Base-by-base conservation (phyloP, 768 basidiomycete species). In the Pisolithus sp. region DNA sequence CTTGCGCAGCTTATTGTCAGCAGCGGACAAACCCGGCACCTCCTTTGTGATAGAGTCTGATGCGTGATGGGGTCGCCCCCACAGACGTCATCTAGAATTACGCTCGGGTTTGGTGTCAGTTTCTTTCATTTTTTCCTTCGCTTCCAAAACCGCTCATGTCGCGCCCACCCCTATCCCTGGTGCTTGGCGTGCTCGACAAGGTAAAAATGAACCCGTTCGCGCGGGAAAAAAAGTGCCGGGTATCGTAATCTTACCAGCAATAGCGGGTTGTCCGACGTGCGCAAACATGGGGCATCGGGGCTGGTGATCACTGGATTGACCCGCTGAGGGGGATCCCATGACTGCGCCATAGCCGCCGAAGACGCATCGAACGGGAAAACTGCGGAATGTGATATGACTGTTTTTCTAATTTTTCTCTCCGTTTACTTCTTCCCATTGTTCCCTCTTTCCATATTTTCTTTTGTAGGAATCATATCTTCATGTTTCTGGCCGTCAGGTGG, bases 381-480 rank as follows among this genome's bases (percentile, higher is more conserved):
- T 10, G 30, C 41, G 23, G 41, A 21, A 40, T 8, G 20, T 8
- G 18, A 40, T 20, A 40, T 40, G 21, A 40, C 34, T 40, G 39
- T n/a, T 40, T 40, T 21, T n/a, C 7, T 40, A 18, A 18, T 40
- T 18, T n/a, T 21, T 20, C 21, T 18, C 5, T 40, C 21, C 18
- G 39, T 21, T 40, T 9, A 12, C 21, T 7, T 21, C 18, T 41
- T 18, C 21, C 18, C 21, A 41, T 41, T 41, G 40, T 41, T 41
- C 21, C 40, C 42, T 24, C 23, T 24, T 44, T 15, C 42, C 24
- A 12, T 55, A 37, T 53, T 56, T 64, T 62, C 38, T 55, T 61
- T 40, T 57, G 49, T 26, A 31, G 55, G 43, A 45, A 9, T 18
- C 24, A 18, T 23, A 28, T 9, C 26, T 23, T 34, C 38, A 54